Evolutionary conservation across 2,329 filamentous ascomycete species (phyloP).

Genomic region (Hymenoscyphus salicellus): DNA sequence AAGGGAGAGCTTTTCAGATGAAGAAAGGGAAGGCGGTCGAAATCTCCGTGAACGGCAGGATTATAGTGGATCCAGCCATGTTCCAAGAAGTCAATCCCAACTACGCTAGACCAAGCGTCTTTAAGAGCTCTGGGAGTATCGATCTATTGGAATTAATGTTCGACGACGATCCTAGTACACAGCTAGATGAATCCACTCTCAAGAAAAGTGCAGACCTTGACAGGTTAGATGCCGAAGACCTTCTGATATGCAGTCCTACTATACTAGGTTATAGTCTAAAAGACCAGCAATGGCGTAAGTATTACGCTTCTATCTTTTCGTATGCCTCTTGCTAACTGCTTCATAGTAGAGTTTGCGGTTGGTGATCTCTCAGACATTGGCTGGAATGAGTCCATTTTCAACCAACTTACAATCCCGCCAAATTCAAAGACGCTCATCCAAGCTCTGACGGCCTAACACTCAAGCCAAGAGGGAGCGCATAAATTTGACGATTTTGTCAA

Average conservation of each 20-base stretch:
- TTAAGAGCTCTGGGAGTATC: no score
- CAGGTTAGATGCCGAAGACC: background rate
- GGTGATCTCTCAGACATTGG: background rate
- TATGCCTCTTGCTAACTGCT: background rate
- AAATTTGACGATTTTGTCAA: background rate
- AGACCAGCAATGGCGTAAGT: background rate
- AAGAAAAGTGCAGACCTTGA: background rate
- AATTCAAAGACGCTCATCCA: background rate
- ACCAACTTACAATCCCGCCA: background rate
- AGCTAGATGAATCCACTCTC: background rate
- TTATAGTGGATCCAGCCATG: no score
- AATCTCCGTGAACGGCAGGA: no score
- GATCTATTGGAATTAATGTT: no score
- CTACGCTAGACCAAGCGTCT: no score
- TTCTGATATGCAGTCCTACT: background rate
- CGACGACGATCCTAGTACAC: constrained; percentile 9
- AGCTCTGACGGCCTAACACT: background rate
- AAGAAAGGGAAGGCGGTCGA: no score
- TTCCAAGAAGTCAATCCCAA: no score
- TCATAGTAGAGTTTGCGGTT: background rate
- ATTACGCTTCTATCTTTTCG: background rate
- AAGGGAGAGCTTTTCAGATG: no score
- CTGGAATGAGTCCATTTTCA: background rate
- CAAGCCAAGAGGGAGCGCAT: background rate
- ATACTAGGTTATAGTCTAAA: background rate